A percentile compares a stretch with the other conserved stretches of the same genome.
Evolutionary conservation across 2,329 filamentous ascomycete species (phyloP).

Genomic region (Cadophora sp.): DNA sequence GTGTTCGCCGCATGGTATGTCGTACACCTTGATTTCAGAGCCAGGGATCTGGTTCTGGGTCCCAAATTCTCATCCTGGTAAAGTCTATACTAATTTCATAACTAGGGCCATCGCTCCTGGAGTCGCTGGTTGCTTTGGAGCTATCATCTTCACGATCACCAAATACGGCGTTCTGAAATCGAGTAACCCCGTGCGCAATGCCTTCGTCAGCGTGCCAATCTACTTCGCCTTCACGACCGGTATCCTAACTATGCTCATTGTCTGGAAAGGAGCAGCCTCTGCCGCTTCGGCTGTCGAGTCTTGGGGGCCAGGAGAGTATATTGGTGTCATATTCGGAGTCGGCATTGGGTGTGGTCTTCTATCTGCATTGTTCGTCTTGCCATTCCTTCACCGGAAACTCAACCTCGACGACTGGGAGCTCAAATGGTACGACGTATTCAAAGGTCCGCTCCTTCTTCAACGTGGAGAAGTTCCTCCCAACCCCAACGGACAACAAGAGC

Average conservation of each 20-base stretch:
- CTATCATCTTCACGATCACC: slow-evolving; percentile 53
- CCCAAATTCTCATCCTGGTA: too few species aligned
- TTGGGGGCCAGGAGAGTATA: slow-evolving; percentile 46
- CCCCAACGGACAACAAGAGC: slow-evolving; percentile 41
- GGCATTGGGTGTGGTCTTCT: slow-evolving; percentile 48
- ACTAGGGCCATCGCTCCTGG: slow-evolving; percentile 61
- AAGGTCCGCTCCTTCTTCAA: slow-evolving; percentile 51
- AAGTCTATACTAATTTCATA: not conserved
- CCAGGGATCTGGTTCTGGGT: too few species aligned
- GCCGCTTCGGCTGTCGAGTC: slow-evolving; percentile 45
- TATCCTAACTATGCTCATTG: slow-evolving; percentile 49
- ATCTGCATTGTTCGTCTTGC: slow-evolving; percentile 53
- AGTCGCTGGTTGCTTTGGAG: slow-evolving; percentile 59
- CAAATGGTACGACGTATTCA: slow-evolving; percentile 50
- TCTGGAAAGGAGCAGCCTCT: slow-evolving; percentile 51
- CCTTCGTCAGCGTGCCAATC: slow-evolving; percentile 50
- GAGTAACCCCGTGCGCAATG: slow-evolving; percentile 50
- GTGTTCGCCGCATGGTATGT: slow-evolving; percentile 61
- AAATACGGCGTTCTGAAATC: slow-evolving; percentile 52
- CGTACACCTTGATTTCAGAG: not conserved
- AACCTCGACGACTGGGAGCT: slow-evolving; percentile 53
- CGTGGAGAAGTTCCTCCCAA: slow-evolving; percentile 47
- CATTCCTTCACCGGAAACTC: slow-evolving; percentile 53
- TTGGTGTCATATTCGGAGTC: slow-evolving; percentile 51
- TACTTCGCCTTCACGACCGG: slow-evolving; percentile 52